These are phyloP conservation scores for Cordyceps militaris DNA, from an alignment of 2,329 filamentous ascomycete genomes.

Conservation along the genomic window DNA sequence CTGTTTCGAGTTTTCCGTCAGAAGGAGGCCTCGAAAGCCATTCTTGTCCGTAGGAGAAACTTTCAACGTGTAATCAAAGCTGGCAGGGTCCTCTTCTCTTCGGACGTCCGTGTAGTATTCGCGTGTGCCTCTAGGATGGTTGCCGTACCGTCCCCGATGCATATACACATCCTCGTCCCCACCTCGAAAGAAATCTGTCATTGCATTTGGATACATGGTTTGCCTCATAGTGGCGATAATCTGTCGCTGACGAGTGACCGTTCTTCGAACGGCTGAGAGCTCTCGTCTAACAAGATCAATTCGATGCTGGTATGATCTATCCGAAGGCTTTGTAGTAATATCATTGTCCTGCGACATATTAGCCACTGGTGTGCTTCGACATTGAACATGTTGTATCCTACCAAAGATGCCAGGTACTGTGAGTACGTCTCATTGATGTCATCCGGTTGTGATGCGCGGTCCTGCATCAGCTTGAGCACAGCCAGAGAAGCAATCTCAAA, in stretches of 20 bases:
- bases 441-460: slow-evolving; percentile 30
- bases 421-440: slow-evolving; percentile 37
- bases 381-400: slow-evolving; percentile 18
- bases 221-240: slow-evolving; percentile 24
- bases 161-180: slow-evolving; percentile 12
- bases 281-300: slow-evolving; percentile 36
- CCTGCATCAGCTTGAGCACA: slow-evolving; percentile 30
- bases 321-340: slow-evolving; percentile 32
- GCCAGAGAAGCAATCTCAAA: slow-evolving; percentile 37
- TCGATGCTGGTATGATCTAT: slow-evolving; percentile 34
- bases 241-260: slow-evolving; percentile 26
- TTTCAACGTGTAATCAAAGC: slow-evolving; percentile 25
- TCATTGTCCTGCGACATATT: slow-evolving; percentile 29
- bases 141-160: neutral
- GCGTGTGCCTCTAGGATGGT: slow-evolving; percentile 1
- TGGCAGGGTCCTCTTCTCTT: slow-evolving; percentile 13
- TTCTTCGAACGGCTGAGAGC: slow-evolving; percentile 30
- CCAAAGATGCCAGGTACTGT: slow-evolving; percentile 34
- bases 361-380: slow-evolving; percentile 4
- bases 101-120: slow-evolving; percentile 18
- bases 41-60: slow-evolving; percentile 31
- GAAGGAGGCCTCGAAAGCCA: slow-evolving; percentile 32
- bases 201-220: slow-evolving; percentile 17
- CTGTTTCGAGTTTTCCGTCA: slow-evolving; percentile 31
- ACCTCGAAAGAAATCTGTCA: slow-evolving; percentile 14